phyloP scores from a whole-genome alignment of 75 land plant genomes.

The Chamaecyparis obtusa region DNA sequence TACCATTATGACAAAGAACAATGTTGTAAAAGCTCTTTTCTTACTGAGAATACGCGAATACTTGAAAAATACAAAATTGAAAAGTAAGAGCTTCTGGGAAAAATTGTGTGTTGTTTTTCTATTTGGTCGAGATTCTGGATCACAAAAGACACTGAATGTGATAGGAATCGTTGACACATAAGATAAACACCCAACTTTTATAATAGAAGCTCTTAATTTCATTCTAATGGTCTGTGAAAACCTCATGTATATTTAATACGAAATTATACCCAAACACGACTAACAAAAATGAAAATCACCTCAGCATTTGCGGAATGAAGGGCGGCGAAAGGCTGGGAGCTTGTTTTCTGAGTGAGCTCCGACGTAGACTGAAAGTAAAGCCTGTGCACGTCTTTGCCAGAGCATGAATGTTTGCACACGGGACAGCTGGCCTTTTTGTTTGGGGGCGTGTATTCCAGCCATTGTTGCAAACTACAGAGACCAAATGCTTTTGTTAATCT shows the following conservation, averaged over 20 bases:
- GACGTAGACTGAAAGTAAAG: conserved; percentile 77
- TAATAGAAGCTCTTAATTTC: not conserved
- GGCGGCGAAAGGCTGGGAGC: conserved; percentile 21
- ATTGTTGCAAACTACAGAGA: conserved; percentile 73
- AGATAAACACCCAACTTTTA: not conserved
- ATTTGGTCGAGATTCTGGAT: too few species aligned
- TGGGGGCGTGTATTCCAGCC: conserved; percentile 80
- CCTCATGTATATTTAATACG: not conserved
- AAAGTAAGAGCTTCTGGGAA: not conserved
- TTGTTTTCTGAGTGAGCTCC: conserved; percentile 20
- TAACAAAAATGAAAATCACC: not conserved
- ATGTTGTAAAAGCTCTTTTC: not conserved
- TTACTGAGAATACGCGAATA: not conserved
- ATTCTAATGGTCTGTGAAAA: not conserved
- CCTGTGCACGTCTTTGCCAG: conserved; percentile 41
- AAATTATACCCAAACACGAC: not conserved
- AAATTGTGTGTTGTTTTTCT: too few species aligned
- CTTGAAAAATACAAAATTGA: not conserved
- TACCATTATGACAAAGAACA: not conserved
- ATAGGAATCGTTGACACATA: too few species aligned
- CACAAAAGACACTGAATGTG: too few species aligned
- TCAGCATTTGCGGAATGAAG: conserved; percentile 6
- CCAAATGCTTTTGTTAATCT: not conserved
- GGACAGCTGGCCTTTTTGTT: conserved; percentile 75
- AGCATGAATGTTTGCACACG: conserved; percentile 80